These are phyloP conservation scores for Smittium mucronatum DNA, from an alignment of 371 early-diverging fungal genomes.

Conservation along the genomic window DNA sequence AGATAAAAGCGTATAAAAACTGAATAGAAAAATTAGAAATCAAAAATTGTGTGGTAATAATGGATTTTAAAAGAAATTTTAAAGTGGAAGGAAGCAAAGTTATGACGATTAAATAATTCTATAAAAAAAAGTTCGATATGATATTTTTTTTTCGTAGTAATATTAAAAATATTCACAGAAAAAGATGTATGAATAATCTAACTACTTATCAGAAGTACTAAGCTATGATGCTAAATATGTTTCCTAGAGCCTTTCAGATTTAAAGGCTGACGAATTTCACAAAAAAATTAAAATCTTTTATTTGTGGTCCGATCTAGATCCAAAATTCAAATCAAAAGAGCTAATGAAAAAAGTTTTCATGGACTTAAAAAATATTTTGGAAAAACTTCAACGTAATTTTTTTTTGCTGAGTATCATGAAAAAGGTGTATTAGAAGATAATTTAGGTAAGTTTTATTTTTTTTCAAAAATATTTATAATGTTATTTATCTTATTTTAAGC, in stretches of 20 bases:
- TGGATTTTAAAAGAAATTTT: slow-evolving; percentile 1
- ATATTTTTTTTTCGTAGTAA: neutral
- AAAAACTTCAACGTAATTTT: neutral
- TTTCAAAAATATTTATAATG: neutral
- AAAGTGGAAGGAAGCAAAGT: neutral
- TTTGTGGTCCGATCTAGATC: neutral
- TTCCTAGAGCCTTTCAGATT: neutral
- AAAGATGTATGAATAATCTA: neutral
- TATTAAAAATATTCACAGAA: neutral
- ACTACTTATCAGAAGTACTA: neutral
- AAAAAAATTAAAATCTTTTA: neutral
- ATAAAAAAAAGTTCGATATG: neutral
- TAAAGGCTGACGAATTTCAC: neutral
- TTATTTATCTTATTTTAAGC: no score
- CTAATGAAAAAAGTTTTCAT: neutral
- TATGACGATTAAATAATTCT: neutral
- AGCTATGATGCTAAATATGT: neutral
- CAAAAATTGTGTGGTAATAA: neutral
- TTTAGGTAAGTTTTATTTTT: neutral
- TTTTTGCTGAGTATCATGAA: neutral
- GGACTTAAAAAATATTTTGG: neutral
- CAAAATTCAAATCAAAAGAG: neutral
- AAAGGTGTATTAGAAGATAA: neutral
- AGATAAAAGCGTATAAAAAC: neutral
- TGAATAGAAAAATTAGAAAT: neutral